These are phyloP conservation scores for Maudiozyma bulderi DNA, from an alignment of 805 yeast species.

Conservation along the genomic window DNA sequence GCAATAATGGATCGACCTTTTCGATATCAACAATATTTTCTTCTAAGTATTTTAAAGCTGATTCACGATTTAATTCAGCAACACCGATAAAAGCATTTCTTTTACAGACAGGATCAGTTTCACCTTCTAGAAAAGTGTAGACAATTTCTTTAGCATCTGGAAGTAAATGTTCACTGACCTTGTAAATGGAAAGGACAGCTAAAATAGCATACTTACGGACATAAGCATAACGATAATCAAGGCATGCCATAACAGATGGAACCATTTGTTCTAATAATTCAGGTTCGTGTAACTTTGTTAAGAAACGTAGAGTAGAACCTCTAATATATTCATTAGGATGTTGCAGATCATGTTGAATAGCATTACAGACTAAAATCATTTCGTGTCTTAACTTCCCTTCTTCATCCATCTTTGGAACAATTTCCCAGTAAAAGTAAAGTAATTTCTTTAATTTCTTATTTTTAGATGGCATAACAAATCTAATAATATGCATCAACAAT, in stretches of 20 bases:
- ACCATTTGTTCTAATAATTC: conserved; percentile 92
- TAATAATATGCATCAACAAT: conserved; percentile 88
- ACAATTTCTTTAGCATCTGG: conserved; percentile 94
- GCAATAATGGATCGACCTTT: conserved; percentile 70
- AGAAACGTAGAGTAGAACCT: conserved; percentile 88
- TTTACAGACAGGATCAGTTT: conserved; percentile 87
- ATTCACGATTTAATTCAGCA: conserved; percentile 71
- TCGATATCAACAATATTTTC: conserved; percentile 52
- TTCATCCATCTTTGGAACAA: conserved; percentile 81
- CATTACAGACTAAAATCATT: conserved; percentile 97
- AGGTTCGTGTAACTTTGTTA: conserved; percentile 83
- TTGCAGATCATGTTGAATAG: conserved; percentile 92
- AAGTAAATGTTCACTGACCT: conserved; percentile 73
- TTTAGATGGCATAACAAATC: conserved; percentile 94
- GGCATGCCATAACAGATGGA: conserved; percentile 81
- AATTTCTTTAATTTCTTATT: conserved; percentile 86
- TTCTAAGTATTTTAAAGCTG: conserved; percentile 75
- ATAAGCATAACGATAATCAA: conserved; percentile 95
- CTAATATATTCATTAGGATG: conserved; percentile 96
- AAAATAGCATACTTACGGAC: conserved; percentile 95
- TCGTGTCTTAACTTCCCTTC: conserved; percentile 93
- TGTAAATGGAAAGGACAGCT: conserved; percentile 74
- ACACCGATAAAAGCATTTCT: conserved; percentile 91
- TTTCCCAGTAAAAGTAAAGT: conserved; percentile 94
- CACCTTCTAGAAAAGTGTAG: conserved; percentile 61